phyloP scores from a whole-genome alignment of 805 yeast genomes.

The Candida corydali region DNA sequence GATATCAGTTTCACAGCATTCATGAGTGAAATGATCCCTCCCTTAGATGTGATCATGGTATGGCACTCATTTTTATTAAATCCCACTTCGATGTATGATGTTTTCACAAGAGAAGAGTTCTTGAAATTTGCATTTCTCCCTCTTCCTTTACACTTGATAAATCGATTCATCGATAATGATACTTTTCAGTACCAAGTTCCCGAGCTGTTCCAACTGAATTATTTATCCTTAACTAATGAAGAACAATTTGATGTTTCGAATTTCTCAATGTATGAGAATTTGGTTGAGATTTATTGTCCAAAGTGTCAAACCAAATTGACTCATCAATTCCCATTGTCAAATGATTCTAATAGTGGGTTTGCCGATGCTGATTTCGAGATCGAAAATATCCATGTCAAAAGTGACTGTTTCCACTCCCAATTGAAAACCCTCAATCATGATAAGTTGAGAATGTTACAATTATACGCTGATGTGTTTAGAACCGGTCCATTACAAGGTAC shows the following conservation, averaged over 20 bases:
- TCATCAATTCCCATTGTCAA: conserved; percentile 8
- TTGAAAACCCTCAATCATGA: conserved; percentile 14
- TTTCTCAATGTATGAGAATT: conserved; percentile 6
- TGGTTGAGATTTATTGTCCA: conserved; percentile 13
- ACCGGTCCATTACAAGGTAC: conserved; percentile 7
- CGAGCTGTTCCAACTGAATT: not conserved
- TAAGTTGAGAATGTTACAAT: conserved; percentile 17
- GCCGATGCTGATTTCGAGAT: conserved; percentile 3
- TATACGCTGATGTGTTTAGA: conserved; percentile 13
- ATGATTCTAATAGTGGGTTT: conserved; percentile 7
- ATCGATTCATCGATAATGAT: conserved; percentile 8
- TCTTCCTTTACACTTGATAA: conserved; percentile 12
- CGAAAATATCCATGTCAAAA: conserved; percentile 9
- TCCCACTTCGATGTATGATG: conserved; percentile 14
- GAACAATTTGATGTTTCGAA: conserved; percentile 1
- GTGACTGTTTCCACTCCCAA: conserved; percentile 14
- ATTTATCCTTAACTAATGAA: not conserved
- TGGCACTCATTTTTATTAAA: conserved; percentile 21
- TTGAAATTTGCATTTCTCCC: conserved; percentile 8
- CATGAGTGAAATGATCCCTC: conserved; percentile 12
- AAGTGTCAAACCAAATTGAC: conserved; percentile 9
- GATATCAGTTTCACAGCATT: not conserved
- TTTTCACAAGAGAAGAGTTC: conserved; percentile 10
- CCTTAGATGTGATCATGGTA: conserved; percentile 19
- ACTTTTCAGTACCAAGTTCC: conserved; percentile 8